phyloP scores from a whole-genome alignment of 1,139 yeast species.

The Suhomyces panamericanus region DNA sequence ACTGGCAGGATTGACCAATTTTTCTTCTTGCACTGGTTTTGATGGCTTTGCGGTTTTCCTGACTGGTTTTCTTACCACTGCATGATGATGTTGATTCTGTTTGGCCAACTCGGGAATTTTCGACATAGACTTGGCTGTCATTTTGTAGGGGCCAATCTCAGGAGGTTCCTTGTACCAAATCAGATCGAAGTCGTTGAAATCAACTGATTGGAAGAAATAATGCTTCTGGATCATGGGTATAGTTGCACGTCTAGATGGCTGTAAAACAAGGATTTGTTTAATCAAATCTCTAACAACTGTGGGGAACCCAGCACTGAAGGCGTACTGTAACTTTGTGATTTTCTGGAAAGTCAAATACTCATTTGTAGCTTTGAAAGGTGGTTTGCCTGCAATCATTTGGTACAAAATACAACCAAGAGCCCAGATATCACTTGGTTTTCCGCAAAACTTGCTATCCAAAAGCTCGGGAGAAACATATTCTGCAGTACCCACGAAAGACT shows the following conservation, averaged over 20 bases:
- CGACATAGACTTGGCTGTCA: constrained; percentile 59
- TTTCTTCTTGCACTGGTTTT: constrained; percentile 20
- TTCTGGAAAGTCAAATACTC: constrained; percentile 74
- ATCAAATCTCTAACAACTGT: constrained; percentile 48
- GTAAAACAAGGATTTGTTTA: constrained; percentile 46
- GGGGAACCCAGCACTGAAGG: constrained; percentile 58
- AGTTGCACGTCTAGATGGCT: constrained; percentile 44
- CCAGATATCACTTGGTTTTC: constrained; percentile 79
- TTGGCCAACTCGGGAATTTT: constrained; percentile 47
- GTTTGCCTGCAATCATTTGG: constrained; percentile 74
- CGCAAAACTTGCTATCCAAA: constrained; percentile 66
- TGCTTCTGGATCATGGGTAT: constrained; percentile 50
- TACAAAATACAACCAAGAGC: constrained; percentile 78
- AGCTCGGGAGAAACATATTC: constrained; percentile 77
- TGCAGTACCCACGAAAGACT: constrained; percentile 87
- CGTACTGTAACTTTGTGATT: constrained; percentile 63
- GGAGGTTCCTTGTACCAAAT: constrained; percentile 80
- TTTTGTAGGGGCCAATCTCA: constrained; percentile 64
- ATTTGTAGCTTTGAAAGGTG: constrained; percentile 78
- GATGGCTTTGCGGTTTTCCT: constrained; percentile 14
- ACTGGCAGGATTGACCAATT: constrained; percentile 37
- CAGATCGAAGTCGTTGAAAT: constrained; percentile 62
- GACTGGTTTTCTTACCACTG: constrained; percentile 12
- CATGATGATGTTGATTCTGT: constrained; percentile 20
- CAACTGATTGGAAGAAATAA: constrained; percentile 64